Evolutionary conservation across 129 eudicot species (phyloP), one percentile per base, ranked within the genome.

Genomic region (Chrysanthemum seticuspe): DNA sequence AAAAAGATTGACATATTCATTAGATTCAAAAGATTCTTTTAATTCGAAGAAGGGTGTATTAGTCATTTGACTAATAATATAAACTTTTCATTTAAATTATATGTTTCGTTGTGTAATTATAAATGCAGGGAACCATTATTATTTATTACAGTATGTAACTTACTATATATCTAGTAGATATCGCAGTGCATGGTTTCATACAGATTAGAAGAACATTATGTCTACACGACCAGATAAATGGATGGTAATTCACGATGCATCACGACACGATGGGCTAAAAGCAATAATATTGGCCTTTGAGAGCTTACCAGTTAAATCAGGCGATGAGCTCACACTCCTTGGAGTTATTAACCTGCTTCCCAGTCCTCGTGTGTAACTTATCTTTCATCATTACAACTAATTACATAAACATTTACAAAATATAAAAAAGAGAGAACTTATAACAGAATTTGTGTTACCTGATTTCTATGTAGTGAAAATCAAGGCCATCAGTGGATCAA

Each of bases 241-340:
- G 80, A 76, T 86, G 78, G 81, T 86, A 47, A 71, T 86, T 68
- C 90, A 83, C 65, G 87, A 86, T 77, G 85, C 85, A 56, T 76
- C 87, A 15, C 67, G 81, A 73, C 83, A 70, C 18, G 82, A 83
- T 45, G 87, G 85, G 70, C 85, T 84, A 83, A 78, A 62, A 51
- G 83, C 80, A 68, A 78, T 88, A 54, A 65, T 80, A 75, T 73
- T 36, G 74, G 55, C 72, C 64, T 74, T 68, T 4, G 75, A 62
- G 16, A 80, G 81, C 54, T 71, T 85, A 74, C 73, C 77, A 3
- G 57, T 82, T 27, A 69, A 53, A 73, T 75, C 84, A 73, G 88
- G 90, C 52, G 88, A 85, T n/a, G 84, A 85, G 62, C 79, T 88
- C 77, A 75, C 70, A 3, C 86, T 88, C 64, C 81, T 88, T 58